These are phyloP conservation scores for Acacia acuminata DNA, from an alignment of 306 rosid species.

Conservation along the genomic window DNA sequence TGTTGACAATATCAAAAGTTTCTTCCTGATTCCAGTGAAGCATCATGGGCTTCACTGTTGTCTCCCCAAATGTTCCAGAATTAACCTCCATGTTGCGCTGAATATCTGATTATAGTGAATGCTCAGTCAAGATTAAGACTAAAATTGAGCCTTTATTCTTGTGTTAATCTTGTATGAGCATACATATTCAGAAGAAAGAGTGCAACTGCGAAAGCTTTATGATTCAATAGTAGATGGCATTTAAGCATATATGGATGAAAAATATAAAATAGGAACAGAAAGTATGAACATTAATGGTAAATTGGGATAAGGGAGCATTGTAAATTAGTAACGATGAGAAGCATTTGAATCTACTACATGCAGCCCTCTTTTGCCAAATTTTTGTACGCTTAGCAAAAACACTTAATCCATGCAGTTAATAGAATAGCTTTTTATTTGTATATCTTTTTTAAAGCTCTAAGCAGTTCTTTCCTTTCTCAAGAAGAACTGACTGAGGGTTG, in stretches of 20 bases:
- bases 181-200: neutral
- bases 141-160: neutral
- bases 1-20: slow-evolving; percentile 41
- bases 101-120: slow-evolving; percentile 68
- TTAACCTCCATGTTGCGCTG: slow-evolving; percentile 76
- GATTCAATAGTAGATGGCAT: neutral
- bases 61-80: slow-evolving; percentile 71
- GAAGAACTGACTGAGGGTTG: neutral
- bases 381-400: neutral
- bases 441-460: neutral
- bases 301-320: neutral
- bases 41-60: slow-evolving; percentile 69
- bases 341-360: neutral
- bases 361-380: neutral
- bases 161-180: neutral
- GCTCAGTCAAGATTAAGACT: neutral
- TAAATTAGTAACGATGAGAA: neutral
- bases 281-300: neutral
- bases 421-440: slow-evolving; percentile 11
- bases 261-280: neutral
- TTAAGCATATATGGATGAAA: neutral
- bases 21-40: slow-evolving; percentile 87
- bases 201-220: neutral
- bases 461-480: neutral
- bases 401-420: neutral